A percentile compares a stretch with the other conserved stretches of the same genome.
Evolutionary conservation across 305 asterid genomes (phyloP).

Genomic region (Solanum hybrid): DNA sequence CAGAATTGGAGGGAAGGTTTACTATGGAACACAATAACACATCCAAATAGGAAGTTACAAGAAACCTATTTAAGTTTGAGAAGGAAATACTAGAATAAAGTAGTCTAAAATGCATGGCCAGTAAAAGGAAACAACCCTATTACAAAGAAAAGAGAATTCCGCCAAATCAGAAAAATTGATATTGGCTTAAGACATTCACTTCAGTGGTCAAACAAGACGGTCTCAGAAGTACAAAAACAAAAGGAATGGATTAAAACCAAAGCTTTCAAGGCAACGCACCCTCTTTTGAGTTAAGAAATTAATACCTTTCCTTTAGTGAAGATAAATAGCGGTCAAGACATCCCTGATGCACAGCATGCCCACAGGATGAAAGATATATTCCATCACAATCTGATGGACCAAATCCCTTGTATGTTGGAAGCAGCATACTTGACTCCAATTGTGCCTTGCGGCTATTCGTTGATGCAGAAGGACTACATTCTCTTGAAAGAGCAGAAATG

Average conservation of each 20-base stretch:
- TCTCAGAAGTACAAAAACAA: neutral
- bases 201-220: neutral
- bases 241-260: neutral
- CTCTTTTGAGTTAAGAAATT: neutral
- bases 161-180: neutral
- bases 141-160: neutral
- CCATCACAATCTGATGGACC: conserved; percentile 81
- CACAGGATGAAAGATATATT: conserved; percentile 82
- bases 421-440: conserved; percentile 19
- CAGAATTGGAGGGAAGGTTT: neutral
- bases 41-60: neutral
- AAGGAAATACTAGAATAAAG: neutral
- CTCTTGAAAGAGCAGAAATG: conserved; percentile 63
- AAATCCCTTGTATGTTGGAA: conserved; percentile 41
- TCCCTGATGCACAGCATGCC: conserved; percentile 99
- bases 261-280: neutral
- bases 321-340: conserved; percentile 89
- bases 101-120: neutral
- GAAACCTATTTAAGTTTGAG: neutral
- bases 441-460: conserved; percentile 23
- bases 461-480: conserved; percentile 59
- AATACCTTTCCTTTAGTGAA: conserved; percentile 87
- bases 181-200: neutral
- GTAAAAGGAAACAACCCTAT: neutral
- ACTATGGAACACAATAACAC: neutral